Evolutionary conservation across 169 alveolate genomes (phyloP).

Genomic region (Blepharisma undulans): DNA sequence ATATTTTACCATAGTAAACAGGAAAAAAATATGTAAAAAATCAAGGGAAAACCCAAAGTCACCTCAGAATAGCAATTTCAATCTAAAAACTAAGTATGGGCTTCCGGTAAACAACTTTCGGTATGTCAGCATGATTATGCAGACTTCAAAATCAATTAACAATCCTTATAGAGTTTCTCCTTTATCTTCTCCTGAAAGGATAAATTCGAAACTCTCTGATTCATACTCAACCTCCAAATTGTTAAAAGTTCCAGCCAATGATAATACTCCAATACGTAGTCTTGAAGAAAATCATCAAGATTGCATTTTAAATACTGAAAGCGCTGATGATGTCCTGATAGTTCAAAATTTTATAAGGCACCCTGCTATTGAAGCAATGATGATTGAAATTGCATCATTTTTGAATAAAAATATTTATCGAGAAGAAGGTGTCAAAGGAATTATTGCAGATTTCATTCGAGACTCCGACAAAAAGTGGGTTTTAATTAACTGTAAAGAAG

Average conservation of each 20-base stretch:
- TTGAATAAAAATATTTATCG: too few relatives aligned
- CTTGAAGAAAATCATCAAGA: not conserved
- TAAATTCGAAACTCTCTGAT: not conserved
- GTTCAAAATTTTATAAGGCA: not conserved
- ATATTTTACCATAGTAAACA: not conserved
- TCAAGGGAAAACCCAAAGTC: not conserved
- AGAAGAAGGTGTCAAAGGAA: not conserved
- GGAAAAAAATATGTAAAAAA: not conserved
- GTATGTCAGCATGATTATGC: not conserved
- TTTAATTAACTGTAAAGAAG: not conserved
- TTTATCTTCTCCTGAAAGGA: not conserved
- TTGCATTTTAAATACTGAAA: not conserved
- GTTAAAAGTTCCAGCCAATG: not conserved
- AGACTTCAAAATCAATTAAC: not conserved
- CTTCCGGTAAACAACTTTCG: not conserved
- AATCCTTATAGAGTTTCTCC: not conserved
- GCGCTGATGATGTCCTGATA: not conserved
- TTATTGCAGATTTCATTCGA: not conserved
- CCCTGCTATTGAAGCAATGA: not conserved
- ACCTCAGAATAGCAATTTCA: not conserved
- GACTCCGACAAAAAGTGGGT: not conserved
- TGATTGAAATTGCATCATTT: not conserved
- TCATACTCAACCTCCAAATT: not conserved
- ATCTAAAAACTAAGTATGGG: not conserved
- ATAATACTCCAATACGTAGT: not conserved